A percentile compares a stretch with the other conserved stretches of the same genome.
These are phyloP conservation scores for Fonsecaea pugnacius DNA, from an alignment of 2,329 filamentous ascomycete species.

Conservation along the genomic window DNA sequence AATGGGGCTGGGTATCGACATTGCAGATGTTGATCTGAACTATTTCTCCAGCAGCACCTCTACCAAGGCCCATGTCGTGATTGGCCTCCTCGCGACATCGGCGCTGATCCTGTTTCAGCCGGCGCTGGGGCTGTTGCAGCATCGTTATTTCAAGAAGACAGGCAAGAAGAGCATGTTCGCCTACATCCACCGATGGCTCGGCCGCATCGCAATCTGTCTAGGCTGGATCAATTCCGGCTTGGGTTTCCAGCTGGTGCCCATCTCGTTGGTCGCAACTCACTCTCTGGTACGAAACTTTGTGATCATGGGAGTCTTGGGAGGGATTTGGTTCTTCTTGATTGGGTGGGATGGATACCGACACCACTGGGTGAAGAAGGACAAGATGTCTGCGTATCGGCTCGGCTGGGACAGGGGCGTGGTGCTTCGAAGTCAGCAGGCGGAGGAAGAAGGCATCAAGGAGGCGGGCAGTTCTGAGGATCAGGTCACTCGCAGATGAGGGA, in stretches of 20 bases:
- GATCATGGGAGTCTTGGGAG: conserved; percentile 23
- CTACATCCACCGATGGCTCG: conserved; percentile 60
- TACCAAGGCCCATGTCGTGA: conserved; percentile 23
- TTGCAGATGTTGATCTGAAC: conserved; percentile 44
- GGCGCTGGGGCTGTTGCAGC: conserved; percentile 57
- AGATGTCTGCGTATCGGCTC: conserved; percentile 13
- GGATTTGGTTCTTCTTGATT: conserved; percentile 23
- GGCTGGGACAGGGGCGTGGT: conserved; percentile 16
- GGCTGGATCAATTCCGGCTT: conserved; percentile 62
- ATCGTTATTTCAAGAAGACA: conserved; percentile 55
- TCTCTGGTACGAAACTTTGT: conserved; percentile 22
- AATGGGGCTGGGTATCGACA: conserved; percentile 56
- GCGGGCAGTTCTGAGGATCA: background rate
- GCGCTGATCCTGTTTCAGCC: conserved; percentile 62
- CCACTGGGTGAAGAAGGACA: conserved; percentile 20
- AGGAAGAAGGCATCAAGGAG: conserved; percentile 4
- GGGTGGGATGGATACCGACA: conserved; percentile 15
- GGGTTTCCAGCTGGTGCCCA: conserved; percentile 54
- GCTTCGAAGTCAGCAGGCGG: background rate
- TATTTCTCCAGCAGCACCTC: conserved; percentile 13
- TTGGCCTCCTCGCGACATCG: conserved; percentile 20
- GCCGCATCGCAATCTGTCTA: conserved; percentile 55
- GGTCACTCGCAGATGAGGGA: background rate
- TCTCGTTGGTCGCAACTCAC: conserved; percentile 11
- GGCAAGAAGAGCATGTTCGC: conserved; percentile 43